Evolutionary conservation across 805 yeast species (phyloP), one percentile per base, ranked within the genome.

Genomic region (Metschnikowia continentalis): DNA sequence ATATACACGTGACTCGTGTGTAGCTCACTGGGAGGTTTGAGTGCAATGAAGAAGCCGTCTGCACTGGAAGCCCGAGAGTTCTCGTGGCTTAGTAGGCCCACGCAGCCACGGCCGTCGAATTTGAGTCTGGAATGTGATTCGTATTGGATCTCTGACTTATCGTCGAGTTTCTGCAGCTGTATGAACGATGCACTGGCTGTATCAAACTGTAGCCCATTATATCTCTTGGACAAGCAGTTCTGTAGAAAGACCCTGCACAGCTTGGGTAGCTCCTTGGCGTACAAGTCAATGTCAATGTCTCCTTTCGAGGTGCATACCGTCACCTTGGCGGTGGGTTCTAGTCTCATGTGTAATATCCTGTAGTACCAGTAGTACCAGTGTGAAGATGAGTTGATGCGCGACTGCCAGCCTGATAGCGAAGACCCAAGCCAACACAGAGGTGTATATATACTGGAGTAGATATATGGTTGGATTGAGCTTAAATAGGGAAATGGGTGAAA

Each of bases 221-320:
- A 82, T 37, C 57, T 60, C 8, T 76, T 75, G 51, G 76, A 66
- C 14, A 72, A 39, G 55, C 86, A 78, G 35, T 69, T 71, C 46
- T 72, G 70, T n/a, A 86, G 60, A 56, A 86, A 84, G 36, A 61
- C 59, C 35, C 74, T 60, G 32, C 77, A 60, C 1, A 81, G 74
- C 0, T 55, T 53, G 0, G 90, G 90, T 3, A 78, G 65, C 61
- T 87, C 89, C 56, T 80, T 80, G 11, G 90, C 88, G 83, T 86
- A 87, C 6, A 86, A 62, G 51, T 82, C 90, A 1, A 86, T 64
- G 23, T 75, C 80, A 0, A 86, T 64, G 2, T 71, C 66, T 0
- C 92, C 92, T 49, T 80, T 81, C 2, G 78, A 68, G 0, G 92
- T 85, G 15, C 64, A 57, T 2, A 87, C 53, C 2, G 71, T 62